Base-by-base conservation (phyloP, 2,329 filamentous ascomycete species). In the Nigrospora osmanthi region DNA sequence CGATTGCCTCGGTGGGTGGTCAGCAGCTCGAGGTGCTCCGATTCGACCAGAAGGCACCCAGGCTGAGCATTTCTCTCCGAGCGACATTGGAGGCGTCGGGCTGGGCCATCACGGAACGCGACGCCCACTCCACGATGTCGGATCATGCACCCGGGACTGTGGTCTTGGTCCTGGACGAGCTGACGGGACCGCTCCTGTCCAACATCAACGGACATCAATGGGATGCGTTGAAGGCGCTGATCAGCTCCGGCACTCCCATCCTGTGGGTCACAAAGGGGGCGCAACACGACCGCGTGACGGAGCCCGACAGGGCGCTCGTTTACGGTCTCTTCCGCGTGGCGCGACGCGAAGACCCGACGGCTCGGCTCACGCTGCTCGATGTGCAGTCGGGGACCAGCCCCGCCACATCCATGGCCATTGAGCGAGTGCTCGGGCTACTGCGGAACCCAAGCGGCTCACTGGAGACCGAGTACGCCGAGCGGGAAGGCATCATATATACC, bases 161-260 rank as follows among this genome's bases (percentile, higher is more conserved):
- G 19, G 46, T 47, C 34, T 17, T 40, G 13, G 46, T 46, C 38
- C 28, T 46, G 28, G 46, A 50, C 36, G 35, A 16, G 12, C 44
- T 48, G 6, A 40, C 39, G 17, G 46, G 45, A 11, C 47, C 48
- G 11, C 42, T 42, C 13, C 40, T 46, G 11, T 41, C 23, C 4
- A 11, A 2, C n/a, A 35, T 42, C 32, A n/a, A 11, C 13, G 31
- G 2, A 2, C 3, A 6, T 9, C 6, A 42, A 11, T 58, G 57
- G 55, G 48, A 53, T 2, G 33, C 44, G 1, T 16, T 58, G 6
- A 54, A 62, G 44, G 32, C 37, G 1, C 49, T 62, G 6, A 23
- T 42, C 6, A 2, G 11, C n/a, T 3, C 10, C 5, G 31, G 32
- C 14, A 4, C 3, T 5, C 13, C 43, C 23, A 44, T 50, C 28